A percentile compares a stretch with the other conserved stretches of the same genome.
These are phyloP conservation scores for Deuterostichococcus epilithicus DNA, from an alignment of 139 green algal species.

Conservation along the genomic window DNA sequence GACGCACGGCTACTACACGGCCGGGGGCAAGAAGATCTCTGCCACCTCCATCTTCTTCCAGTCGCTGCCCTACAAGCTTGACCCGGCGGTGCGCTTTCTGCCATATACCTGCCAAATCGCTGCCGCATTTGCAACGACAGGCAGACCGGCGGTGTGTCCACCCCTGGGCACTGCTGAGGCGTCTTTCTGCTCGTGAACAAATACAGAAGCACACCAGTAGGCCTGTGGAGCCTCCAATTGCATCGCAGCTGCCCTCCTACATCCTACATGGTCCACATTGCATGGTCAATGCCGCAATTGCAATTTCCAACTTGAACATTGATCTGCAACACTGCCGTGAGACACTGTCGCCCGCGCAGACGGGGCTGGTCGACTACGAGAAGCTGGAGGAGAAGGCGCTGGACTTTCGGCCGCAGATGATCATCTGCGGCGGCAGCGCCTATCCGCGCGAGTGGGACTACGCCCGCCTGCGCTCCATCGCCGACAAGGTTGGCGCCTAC, in stretches of 20 bases:
- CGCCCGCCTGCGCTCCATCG: conserved; percentile 65
- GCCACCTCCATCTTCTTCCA: conserved; percentile 88
- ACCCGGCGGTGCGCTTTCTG: conserved; percentile 47
- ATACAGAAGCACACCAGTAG: too few relatives aligned
- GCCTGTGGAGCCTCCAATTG: too few relatives aligned
- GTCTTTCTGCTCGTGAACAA: too few relatives aligned
- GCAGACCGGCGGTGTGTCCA: too few relatives aligned
- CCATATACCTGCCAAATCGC: neutral
- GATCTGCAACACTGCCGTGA: too few relatives aligned
- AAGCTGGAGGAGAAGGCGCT: conserved; percentile 79
- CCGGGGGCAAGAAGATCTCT: conserved; percentile 77
- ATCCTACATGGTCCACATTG: too few relatives aligned
- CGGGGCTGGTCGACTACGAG: conserved; percentile 80
- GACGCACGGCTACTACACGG: conserved; percentile 91
- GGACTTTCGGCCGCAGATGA: conserved; percentile 81
- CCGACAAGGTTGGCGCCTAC: conserved; percentile 67
- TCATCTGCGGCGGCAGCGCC: conserved; percentile 77
- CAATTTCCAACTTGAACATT: too few relatives aligned
- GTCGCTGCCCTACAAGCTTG: conserved; percentile 90
- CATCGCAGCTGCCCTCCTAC: too few relatives aligned
- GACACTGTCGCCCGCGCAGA: conserved; percentile 46
- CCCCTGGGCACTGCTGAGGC: too few relatives aligned
- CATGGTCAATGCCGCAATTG: too few relatives aligned
- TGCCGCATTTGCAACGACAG: neutral
- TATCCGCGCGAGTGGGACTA: conserved; percentile 89